Conservation (phyloP, 2,329 filamentous ascomycete species). For the Aspergillus sp. region DNA sequence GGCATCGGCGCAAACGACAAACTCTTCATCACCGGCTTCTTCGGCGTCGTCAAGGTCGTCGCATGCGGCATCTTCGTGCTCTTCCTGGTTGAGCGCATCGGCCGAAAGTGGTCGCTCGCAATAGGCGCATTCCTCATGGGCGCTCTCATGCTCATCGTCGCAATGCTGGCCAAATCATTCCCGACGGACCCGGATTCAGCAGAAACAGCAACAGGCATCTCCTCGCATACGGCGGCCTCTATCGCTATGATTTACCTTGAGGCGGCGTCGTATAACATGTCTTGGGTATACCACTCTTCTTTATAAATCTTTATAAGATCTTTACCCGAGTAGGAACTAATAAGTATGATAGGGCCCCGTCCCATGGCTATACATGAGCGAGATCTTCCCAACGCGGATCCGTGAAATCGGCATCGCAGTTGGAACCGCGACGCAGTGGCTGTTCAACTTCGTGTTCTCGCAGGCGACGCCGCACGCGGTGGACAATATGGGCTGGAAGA, state of each 20-base stretch:
- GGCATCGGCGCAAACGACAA: slow-evolving; percentile 45
- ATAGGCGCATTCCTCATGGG: slow-evolving; percentile 52
- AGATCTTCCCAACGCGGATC: slow-evolving; percentile 42
- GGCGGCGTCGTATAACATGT: slow-evolving; percentile 32
- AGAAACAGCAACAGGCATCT: slow-evolving; percentile 25
- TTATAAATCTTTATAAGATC: neutral
- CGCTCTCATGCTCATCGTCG: slow-evolving; percentile 52
- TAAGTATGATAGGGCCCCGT: slow-evolving; percentile 31
- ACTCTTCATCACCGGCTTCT: slow-evolving; percentile 52
- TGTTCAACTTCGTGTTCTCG: slow-evolving; percentile 46
- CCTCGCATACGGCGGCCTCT: slow-evolving; percentile 43
- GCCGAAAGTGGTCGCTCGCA: slow-evolving; percentile 50
- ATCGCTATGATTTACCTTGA: slow-evolving; percentile 50
- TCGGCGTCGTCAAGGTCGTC: slow-evolving; percentile 53
- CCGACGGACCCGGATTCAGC: slow-evolving; percentile 40
- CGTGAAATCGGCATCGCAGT: slow-evolving; percentile 40
- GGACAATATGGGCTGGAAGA: slow-evolving; percentile 39
- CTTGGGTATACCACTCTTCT: neutral
- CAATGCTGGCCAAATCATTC: slow-evolving; percentile 45
- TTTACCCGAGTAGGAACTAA: neutral
- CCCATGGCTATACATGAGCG: slow-evolving; percentile 37
- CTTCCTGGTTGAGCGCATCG: slow-evolving; percentile 52
- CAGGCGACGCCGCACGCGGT: slow-evolving; percentile 43
- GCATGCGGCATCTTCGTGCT: slow-evolving; percentile 49
- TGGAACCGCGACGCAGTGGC: slow-evolving; percentile 38